These are phyloP conservation scores for Saccharomyces hybrid DNA, from an alignment of 1,139 yeast species.

Conservation along the genomic window DNA sequence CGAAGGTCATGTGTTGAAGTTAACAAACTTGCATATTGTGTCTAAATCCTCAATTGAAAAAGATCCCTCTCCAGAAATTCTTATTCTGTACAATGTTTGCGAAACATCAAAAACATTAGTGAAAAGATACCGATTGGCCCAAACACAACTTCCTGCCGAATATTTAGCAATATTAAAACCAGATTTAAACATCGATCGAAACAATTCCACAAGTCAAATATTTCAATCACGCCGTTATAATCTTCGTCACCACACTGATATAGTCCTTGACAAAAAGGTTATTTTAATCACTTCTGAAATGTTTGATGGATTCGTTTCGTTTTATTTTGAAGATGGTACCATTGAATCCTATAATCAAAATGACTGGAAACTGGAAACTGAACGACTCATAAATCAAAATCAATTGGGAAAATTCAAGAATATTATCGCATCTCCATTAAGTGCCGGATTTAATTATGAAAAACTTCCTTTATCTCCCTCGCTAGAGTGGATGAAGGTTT, in stretches of 20 bases:
- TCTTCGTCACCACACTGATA: constrained; percentile 13
- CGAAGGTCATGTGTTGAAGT: constrained; percentile 20
- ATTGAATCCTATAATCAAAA: constrained; percentile 23
- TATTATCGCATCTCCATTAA: constrained; percentile 27
- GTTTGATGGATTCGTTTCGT: constrained; percentile 24
- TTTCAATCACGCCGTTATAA: constrained; percentile 19
- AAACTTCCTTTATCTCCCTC: constrained; percentile 18
- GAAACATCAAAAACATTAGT: constrained; percentile 24
- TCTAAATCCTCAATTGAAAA: constrained; percentile 28
- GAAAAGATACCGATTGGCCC: constrained; percentile 20
- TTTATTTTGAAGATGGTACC: constrained; percentile 26
- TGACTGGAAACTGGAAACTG: constrained; percentile 29
- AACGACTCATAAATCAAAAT: constrained; percentile 18
- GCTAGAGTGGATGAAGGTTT: constrained; percentile 27
- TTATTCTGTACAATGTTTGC: constrained; percentile 22
- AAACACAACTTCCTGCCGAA: constrained; percentile 15
- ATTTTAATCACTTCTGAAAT: constrained; percentile 23
- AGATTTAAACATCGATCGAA: constrained; percentile 6
- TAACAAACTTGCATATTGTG: constrained; percentile 23
- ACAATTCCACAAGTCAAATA: constrained; percentile 1
- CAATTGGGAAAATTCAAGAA: constrained; percentile 22
- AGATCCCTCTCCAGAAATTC: constrained; percentile 25
- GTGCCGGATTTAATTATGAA: constrained; percentile 26
- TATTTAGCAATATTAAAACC: constrained; percentile 19
- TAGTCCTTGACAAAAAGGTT: constrained; percentile 20